Conservation (phyloP, 345 rosid genomes). For the Bruguiera sexangula region DNA sequence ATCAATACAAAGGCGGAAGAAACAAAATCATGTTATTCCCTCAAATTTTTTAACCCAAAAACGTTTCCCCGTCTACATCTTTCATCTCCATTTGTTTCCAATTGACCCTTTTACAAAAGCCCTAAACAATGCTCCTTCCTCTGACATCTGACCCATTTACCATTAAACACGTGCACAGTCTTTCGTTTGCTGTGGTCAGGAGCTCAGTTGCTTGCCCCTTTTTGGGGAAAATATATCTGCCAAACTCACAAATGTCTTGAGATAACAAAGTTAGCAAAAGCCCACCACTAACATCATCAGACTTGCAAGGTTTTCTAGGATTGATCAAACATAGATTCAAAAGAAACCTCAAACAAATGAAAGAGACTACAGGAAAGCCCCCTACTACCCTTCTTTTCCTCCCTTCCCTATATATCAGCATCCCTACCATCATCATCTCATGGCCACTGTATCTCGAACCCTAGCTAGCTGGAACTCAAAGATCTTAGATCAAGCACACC, state of each 20-base stretch:
- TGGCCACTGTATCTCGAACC: background rate
- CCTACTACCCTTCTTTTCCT: slow-evolving; percentile 10
- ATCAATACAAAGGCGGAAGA: slow-evolving; percentile 32
- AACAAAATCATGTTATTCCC: slow-evolving; percentile 50
- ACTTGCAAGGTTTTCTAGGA: slow-evolving; percentile 39
- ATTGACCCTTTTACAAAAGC: slow-evolving; percentile 18
- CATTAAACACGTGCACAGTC: slow-evolving; percentile 1
- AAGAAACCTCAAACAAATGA: slow-evolving; percentile 20
- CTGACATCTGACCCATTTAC: background rate
- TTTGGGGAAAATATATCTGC: slow-evolving; percentile 17
- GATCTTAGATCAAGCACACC: slow-evolving; percentile 9
- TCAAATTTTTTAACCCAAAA: slow-evolving; percentile 21
- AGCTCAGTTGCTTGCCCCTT: slow-evolving; percentile 26
- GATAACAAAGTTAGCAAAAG: slow-evolving; percentile 14
- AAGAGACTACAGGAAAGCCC: background rate
- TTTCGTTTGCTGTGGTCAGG: background rate
- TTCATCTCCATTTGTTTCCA: slow-evolving; percentile 18
- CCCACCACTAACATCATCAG: slow-evolving; percentile 23
- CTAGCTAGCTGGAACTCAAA: background rate
- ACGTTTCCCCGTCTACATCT: slow-evolving; percentile 34
- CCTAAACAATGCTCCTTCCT: slow-evolving; percentile 8
- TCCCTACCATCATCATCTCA: background rate
- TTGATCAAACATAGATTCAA: slow-evolving; percentile 23
- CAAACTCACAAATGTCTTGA: slow-evolving; percentile 1
- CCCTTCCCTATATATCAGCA: slow-evolving; percentile 10